A percentile compares a stretch with the other conserved stretches of the same genome.
Evolutionary conservation across 164 flowering plant genomes (phyloP).

Genomic region (Cinnamomum micranthum): DNA sequence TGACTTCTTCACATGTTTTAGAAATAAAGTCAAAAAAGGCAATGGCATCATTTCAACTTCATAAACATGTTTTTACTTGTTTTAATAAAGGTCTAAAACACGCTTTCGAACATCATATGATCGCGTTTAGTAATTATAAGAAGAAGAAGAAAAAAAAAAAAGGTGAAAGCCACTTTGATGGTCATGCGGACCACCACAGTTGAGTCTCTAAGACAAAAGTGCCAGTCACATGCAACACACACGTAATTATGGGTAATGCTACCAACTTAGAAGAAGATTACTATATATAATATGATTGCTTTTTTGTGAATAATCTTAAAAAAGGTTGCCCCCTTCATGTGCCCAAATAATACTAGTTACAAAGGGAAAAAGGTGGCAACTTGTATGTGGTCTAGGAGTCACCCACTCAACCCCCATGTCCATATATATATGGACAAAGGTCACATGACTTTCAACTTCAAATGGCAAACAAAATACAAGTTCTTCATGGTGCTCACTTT

Average conservation of each 20-base stretch:
- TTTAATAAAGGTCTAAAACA: too few species aligned
- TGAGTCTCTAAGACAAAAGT: background rate
- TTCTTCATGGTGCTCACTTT: too few species aligned
- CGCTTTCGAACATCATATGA: too few species aligned
- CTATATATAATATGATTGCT: background rate
- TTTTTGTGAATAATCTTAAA: background rate
- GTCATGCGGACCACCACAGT: background rate
- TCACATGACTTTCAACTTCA: too few species aligned
- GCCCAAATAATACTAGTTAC: background rate
- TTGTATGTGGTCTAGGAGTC: background rate
- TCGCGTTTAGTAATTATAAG: background rate
- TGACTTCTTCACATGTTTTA: too few species aligned
- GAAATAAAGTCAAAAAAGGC: too few species aligned
- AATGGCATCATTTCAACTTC: too few species aligned
- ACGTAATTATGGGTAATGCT: background rate
- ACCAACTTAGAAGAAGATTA: background rate
- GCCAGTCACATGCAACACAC: background rate
- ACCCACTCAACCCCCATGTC: background rate
- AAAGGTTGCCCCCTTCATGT: background rate
- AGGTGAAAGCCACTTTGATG: background rate
- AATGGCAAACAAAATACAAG: too few species aligned
- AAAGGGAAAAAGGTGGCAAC: background rate
- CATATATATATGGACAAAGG: background rate
- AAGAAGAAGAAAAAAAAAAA: too few species aligned
- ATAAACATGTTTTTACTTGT: too few species aligned